Base-by-base conservation (phyloP, 345 rosid genomes). In the Trapa bicornis region DNA sequence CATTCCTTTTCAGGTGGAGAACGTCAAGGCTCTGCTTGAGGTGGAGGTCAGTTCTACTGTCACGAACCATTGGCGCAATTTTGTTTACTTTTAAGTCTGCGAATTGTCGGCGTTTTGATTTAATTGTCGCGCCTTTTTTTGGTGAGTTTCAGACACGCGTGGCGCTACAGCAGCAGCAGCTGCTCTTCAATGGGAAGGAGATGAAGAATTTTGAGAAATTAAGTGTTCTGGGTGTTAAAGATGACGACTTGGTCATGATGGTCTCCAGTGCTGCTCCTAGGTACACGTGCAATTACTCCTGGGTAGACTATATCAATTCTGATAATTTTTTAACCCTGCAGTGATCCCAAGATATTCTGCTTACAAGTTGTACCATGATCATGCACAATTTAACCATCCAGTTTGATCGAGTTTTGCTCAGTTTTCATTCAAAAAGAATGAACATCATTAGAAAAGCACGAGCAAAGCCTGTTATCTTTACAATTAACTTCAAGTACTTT, bases 191-290 rank as follows among this genome's bases (percentile, higher is more conserved):
- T 72, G 99, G 99, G 70, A 86, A 68, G 72, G 99, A 94, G 81
- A 84, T 86, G 76, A 75, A 77, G 76, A 87, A 91, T 70, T 73
- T 70, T 7, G 96, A 91, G 68, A 90, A 89, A 78, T 74, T 93
- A 77, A 84, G 95, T 81, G 87, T 86, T 12, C 70, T 91, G 75
- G 99, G 97, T 65, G 87, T 91, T 58, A 94, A 86, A 73, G 87
- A 91, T 68, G 93, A 94, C 73, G 99, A 94, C 80, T 80, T 94
- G 77, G 56, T 94, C 74, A 94, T 94, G 99, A 87, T 94, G 96
- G 86, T 87, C 68, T 82, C 95, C 5, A 74, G 71, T 75, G 67
- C 86, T 61, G 73, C 81, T 45, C 62, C 83, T 63, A 75, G 94
- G 94, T 88, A 72, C 10, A 8, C 0, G 11, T 32, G 22, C 56